A percentile compares a stretch with the other conserved stretches of the same genome.
Evolutionary conservation across 2,329 filamentous ascomycete species (phyloP).

Genomic region (Myriosclerotinia curreyana): DNA sequence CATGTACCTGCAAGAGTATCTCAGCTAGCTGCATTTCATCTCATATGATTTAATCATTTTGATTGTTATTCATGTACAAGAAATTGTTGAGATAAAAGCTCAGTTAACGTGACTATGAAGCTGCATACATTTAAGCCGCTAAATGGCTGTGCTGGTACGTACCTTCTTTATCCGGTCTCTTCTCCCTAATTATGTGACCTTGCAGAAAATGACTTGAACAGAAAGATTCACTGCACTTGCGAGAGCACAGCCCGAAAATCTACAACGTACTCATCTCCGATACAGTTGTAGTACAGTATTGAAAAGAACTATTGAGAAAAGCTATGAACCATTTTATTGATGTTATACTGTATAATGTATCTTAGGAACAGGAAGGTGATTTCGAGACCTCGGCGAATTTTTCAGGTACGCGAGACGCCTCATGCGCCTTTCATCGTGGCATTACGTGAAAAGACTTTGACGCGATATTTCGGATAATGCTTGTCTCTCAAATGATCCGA

Average conservation of each 20-base stretch:
- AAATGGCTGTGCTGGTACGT: background rate
- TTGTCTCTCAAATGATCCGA: constrained; percentile 21
- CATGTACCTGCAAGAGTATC: background rate
- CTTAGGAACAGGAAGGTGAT: constrained; percentile 4
- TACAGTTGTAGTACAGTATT: background rate
- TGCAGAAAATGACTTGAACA: background rate
- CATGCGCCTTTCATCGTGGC: background rate
- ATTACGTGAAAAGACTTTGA: constrained; percentile 3
- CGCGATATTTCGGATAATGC: background rate
- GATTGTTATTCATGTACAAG: background rate
- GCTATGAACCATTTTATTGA: background rate
- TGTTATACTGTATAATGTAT: background rate
- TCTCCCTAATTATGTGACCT: background rate
- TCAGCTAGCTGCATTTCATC: background rate
- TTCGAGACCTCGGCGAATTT: background rate
- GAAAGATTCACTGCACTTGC: background rate
- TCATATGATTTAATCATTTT: constrained; percentile 14
- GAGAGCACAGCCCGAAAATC: background rate
- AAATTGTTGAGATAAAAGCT: background rate
- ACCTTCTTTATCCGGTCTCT: background rate
- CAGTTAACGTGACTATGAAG: background rate
- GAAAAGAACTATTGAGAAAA: background rate
- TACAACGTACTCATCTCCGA: background rate
- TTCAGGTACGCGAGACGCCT: background rate
- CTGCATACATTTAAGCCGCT: background rate